Base-by-base conservation (phyloP, 257 asterid species). In the Penstemon eatonii region DNA sequence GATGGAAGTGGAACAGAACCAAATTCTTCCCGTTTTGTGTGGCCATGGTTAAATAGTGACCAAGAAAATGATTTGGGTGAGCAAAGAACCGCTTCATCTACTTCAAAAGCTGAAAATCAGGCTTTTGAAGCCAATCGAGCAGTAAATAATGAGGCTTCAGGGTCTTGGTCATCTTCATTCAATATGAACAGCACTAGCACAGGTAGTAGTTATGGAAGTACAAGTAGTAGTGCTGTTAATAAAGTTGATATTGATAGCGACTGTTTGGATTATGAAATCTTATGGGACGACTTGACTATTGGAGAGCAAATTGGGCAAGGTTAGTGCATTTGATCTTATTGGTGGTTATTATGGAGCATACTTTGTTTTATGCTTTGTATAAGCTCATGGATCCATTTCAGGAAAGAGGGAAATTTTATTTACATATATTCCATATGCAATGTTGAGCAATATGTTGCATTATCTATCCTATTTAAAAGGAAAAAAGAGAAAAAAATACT, bases 221-320 rank as follows among this genome's bases (percentile, higher is more conserved):
- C 92, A 4, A 83, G 86, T 62, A 90, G 95, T 70, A 74, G 89
- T 79, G 85, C 87, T 67, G 81, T 83, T 79, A 85, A 84, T 82
- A 90, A 83, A 80, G 84, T 73, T 63, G 96, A 93, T 68, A 54
- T 76, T 36, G 97, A 88, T 69, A 65, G 80, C 3, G 99, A 93
- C 62, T 77, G 86, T 78, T 76, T 88, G 80, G 96, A 93, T 78
- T 88, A 79, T 75, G 97, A 86, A 72, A 90, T 93, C 60, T 83
- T 83, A 72, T 93, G 99, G 99, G 99, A 93, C 83, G 97, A 93
- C 78, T 73, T 93, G 85, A 85, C 96, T 8, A 63, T 93, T 70
- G 96, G 99, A 62, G 96, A 90, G 65, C 96, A 90, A 66, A 82
- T 93, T 66, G 99, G 99, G 47, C 95, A 93, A 83, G 99, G 99